phyloP scores from a whole-genome alignment of 2,329 filamentous ascomycete genomes.

The Trichophyton benhamiae region DNA sequence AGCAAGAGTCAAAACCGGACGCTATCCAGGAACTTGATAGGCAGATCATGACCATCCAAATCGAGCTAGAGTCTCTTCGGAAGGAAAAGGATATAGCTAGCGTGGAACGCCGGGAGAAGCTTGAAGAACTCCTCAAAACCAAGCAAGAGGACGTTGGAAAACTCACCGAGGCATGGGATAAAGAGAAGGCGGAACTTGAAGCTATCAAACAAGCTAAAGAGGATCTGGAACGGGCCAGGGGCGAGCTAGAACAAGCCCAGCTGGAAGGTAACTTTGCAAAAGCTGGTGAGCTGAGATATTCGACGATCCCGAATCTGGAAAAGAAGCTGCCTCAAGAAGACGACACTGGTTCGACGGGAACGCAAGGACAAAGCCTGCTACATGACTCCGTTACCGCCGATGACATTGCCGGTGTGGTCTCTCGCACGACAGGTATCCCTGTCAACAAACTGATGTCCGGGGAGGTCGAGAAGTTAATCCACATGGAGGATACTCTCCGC shows the following conservation, averaged over 20 bases:
- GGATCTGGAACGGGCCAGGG: slow-evolving; percentile 71
- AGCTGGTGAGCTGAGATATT: slow-evolving; percentile 83
- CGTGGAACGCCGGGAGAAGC: slow-evolving; percentile 72
- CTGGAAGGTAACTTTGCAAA: slow-evolving; percentile 76
- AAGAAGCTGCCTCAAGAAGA: slow-evolving; percentile 65
- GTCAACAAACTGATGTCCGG: slow-evolving; percentile 84
- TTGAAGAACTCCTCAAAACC: slow-evolving; percentile 62
- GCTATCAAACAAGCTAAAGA: slow-evolving; percentile 76
- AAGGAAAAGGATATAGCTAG: slow-evolving; percentile 90
- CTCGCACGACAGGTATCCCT: slow-evolving; percentile 81
- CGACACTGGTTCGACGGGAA: slow-evolving; percentile 21
- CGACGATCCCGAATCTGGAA: slow-evolving; percentile 71
- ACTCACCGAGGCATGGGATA: slow-evolving; percentile 77
- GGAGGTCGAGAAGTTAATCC: slow-evolving; percentile 85
- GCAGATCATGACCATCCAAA: slow-evolving; percentile 94
- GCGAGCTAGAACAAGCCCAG: slow-evolving; percentile 79
- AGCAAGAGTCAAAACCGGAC: slow-evolving; percentile 95
- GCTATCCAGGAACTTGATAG: slow-evolving; percentile 85
- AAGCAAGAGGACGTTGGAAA: slow-evolving; percentile 65
- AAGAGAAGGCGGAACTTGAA: slow-evolving; percentile 75
- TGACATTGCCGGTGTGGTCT: slow-evolving; percentile 87
- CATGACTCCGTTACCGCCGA: slow-evolving; percentile 93
- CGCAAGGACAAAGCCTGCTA: slow-evolving; percentile 50
- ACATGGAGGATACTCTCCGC: slow-evolving; percentile 84
- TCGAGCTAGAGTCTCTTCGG: slow-evolving; percentile 83